Evolutionary conservation across 2,329 filamentous ascomycete species (phyloP).

Genomic region (Clonostachys chloroleuca): DNA sequence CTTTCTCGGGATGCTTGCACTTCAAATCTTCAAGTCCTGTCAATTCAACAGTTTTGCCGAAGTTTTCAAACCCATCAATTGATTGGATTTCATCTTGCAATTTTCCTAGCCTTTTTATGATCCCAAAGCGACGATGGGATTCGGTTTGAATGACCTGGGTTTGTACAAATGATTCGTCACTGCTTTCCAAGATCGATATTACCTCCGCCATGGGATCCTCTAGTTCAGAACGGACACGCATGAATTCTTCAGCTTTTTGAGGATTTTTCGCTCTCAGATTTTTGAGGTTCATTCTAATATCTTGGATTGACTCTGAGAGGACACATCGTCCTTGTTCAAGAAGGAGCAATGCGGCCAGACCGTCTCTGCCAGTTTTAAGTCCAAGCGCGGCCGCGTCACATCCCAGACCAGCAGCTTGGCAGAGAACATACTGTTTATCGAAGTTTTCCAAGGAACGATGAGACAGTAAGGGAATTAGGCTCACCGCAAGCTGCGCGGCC

Average conservation of each 20-base stretch:
- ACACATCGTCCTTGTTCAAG: background rate
- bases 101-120: too few relatives aligned
- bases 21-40: too few relatives aligned
- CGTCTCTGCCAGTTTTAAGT: background rate
- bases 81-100: too few relatives aligned
- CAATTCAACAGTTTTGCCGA: too few relatives aligned
- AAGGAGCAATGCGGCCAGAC: background rate
- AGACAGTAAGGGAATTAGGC: too few relatives aligned
- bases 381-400: background rate
- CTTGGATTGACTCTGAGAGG: background rate
- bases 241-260: background rate
- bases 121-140: too few relatives aligned
- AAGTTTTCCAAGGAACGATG: background rate
- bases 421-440: background rate
- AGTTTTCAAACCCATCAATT: too few relatives aligned
- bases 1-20: too few relatives aligned
- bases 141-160: too few relatives aligned
- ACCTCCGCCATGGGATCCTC: background rate
- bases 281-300: background rate
- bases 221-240: background rate
- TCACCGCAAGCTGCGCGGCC: too few relatives aligned
- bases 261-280: background rate
- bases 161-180: too few relatives aligned
- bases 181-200: too few relatives aligned
- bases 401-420: background rate